These are phyloP conservation scores for Saturnispora galanensis DNA, from an alignment of 805 yeast species.

Conservation along the genomic window DNA sequence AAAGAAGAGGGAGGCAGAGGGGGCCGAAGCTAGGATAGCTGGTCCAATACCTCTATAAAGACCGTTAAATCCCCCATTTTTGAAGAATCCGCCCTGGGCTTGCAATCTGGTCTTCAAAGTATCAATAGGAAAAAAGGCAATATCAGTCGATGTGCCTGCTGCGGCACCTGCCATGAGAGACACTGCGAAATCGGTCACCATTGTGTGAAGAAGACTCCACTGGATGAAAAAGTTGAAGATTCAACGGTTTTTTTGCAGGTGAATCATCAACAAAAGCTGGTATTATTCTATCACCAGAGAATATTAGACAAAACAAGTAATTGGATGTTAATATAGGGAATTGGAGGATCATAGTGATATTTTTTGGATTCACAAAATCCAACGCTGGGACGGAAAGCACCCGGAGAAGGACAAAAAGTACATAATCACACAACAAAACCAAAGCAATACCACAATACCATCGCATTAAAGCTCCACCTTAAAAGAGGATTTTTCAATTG, in stretches of 20 bases:
- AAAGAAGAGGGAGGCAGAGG: conserved; percentile 69
- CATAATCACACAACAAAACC: no score
- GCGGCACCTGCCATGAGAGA: conserved; percentile 65
- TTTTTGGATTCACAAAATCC: no score
- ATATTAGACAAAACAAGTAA: no score
- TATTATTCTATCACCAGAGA: no score
- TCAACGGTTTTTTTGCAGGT: not conserved
- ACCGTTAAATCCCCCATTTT: conserved; percentile 89
- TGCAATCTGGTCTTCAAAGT: conserved; percentile 90
- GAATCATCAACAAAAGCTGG: not conserved
- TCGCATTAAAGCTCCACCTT: no score
- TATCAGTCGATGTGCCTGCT: conserved; percentile 94
- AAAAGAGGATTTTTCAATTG: no score
- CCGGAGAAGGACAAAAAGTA: no score
- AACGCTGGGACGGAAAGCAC: no score
- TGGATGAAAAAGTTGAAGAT: not conserved
- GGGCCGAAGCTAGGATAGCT: conserved; percentile 91
- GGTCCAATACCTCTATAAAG: conserved; percentile 89
- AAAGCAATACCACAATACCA: no score
- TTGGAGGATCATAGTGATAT: no score
- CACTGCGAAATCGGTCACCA: conserved; percentile 9
- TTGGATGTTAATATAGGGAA: no score
- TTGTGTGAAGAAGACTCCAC: not conserved
- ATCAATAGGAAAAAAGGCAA: conserved; percentile 92
- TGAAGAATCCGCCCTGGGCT: conserved; percentile 89